Conservation (phyloP, 169 alveolate genomes). For the Pseudocohnilembus persalinus region DNA sequence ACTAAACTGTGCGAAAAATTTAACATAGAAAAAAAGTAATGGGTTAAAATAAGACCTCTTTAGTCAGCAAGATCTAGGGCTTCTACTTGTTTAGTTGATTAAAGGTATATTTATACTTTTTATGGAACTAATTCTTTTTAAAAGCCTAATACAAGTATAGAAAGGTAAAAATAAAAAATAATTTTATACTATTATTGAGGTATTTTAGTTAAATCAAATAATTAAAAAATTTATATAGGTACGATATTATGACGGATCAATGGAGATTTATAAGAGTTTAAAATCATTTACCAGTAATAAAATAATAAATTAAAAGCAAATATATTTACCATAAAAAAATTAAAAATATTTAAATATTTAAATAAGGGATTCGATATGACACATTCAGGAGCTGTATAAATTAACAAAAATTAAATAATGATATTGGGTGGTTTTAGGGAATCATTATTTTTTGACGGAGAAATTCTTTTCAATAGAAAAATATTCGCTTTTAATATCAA, state of each 20-base stretch:
- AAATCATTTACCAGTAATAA: neutral
- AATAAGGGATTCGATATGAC: neutral
- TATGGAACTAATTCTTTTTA: neutral
- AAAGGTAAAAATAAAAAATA: neutral
- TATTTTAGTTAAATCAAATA: too few relatives aligned
- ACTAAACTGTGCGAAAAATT: slow-evolving; percentile 30
- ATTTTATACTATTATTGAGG: too few relatives aligned
- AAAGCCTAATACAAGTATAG: neutral
- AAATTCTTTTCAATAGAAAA: too few relatives aligned
- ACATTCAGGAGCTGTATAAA: neutral
- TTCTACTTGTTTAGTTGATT: neutral
- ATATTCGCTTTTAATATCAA: neutral
- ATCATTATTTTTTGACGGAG: neutral
- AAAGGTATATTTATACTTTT: neutral
- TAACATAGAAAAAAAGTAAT: slow-evolving; percentile 21
- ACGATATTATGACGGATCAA: neutral
- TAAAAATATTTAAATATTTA: too few relatives aligned
- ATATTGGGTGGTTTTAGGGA: neutral
- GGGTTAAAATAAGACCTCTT: neutral
- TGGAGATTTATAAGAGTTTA: neutral
- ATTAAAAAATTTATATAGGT: neutral
- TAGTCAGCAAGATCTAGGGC: neutral
- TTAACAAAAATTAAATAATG: neutral
- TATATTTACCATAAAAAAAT: too few relatives aligned
- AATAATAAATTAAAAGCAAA: too few relatives aligned